Percentiles rank a stretch among this genome's conserved stretches.
Evolutionary conservation across 495 filamentous ascomycete genomes (phyloP).

Genomic region (Barbatosphaeria neglecta): DNA sequence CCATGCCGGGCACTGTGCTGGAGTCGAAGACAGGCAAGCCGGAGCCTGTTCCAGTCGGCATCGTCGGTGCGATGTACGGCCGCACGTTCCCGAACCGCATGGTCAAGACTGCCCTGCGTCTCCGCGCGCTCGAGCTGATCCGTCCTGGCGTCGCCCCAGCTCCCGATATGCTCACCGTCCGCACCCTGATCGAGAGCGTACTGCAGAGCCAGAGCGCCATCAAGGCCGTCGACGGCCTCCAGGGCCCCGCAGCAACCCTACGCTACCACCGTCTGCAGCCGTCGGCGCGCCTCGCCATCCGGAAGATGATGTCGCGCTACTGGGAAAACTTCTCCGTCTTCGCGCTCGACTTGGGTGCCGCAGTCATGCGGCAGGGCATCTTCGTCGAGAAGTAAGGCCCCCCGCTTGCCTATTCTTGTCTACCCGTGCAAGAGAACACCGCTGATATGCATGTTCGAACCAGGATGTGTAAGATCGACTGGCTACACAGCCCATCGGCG

Average conservation of each 20-base stretch:
- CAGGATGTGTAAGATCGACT: conserved; percentile 69
- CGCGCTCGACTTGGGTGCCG: conserved; percentile 62
- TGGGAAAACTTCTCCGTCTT: conserved; percentile 66
- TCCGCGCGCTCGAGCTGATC: conserved; percentile 21
- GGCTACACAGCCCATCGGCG: conserved; percentile 59
- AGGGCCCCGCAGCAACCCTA: not conserved
- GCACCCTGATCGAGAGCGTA: conserved; percentile 28
- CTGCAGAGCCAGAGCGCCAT: conserved; percentile 16
- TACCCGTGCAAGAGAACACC: too few relatives aligned
- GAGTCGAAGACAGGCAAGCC: conserved; percentile 24
- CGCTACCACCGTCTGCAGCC: conserved; percentile 6
- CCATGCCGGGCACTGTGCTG: conserved; percentile 58
- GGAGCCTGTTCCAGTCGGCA: not conserved
- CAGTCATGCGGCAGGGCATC: conserved; percentile 66
- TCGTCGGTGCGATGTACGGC: conserved; percentile 6
- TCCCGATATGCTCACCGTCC: conserved; percentile 30
- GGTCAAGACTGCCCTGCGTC: conserved; percentile 29
- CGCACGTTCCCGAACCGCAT: conserved; percentile 52
- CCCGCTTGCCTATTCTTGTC: too few relatives aligned
- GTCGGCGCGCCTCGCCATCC: conserved; percentile 38
- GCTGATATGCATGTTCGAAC: too few relatives aligned
- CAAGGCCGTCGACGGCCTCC: conserved; percentile 15
- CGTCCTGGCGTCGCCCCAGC: conserved; percentile 8
- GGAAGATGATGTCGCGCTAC: conserved; percentile 69
- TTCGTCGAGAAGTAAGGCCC: conserved; percentile 83